Evolutionary conservation across 495 filamentous ascomycete genomes (phyloP), one percentile per base, ranked within the genome.

Genomic region (Penicillium longicatenatum): DNA sequence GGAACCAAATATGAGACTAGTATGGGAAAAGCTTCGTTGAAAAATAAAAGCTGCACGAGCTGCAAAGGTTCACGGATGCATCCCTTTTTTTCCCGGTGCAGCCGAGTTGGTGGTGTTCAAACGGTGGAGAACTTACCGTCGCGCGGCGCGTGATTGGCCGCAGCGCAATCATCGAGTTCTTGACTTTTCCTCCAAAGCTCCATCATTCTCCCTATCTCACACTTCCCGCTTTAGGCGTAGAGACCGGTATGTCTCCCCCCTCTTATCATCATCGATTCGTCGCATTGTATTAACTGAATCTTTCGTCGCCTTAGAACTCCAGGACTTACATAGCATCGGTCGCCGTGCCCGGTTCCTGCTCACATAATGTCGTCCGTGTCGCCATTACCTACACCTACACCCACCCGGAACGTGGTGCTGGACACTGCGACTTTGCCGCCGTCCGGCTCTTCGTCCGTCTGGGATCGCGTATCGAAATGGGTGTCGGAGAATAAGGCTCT

Each of bases 401-500:
- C 75, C 57, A 55, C 69, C 43, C 64, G 72, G 62, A 73, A 75
- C 66, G 70, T 78, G 67, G 74, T 79, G 67, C 72, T 82, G 57
- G 79, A 78, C 67, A 79, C 73, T 54, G 70, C 81, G 63, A 77
- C 72, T 49, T 73, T 80, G 42, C 68, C 82, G 45, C 70, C 79
- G 46, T 68, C 83, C 31, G 74, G 80, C 52, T 69, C 82, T 50
- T 82, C 89, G 58, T 91, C 92, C 20, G 69, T 95, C 52, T 96
- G 91, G 91, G 88, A 93, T 73, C 86, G 92, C 57, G 75, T 97
- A 67, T 89, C 91, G 60, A 89, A 83, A 73, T 98, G 93, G 92
- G 91, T 89, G 22, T 91, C 93, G 0, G 94, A 98, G 66, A 88
- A 98, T 71, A 98, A 97, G 77, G 89, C 88, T 41, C 79, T 93